Conservation (phyloP, 768 basidiomycete genomes). For the Lepiota venenata region DNA sequence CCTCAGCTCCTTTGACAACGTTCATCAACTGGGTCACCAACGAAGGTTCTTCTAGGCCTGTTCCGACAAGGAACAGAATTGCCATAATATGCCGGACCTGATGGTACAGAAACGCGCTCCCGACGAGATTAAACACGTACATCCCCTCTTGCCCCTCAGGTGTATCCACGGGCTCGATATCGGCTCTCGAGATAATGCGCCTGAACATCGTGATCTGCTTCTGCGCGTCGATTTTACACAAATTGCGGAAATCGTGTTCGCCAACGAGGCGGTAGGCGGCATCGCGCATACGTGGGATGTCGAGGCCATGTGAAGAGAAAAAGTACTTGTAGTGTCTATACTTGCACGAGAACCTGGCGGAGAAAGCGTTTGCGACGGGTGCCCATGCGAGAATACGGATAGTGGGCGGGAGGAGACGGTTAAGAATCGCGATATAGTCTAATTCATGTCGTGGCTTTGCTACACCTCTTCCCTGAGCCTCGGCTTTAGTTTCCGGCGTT, state of each 20-base stretch:
- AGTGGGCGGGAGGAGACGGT: constrained; percentile 83
- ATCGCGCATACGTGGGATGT: constrained; percentile 71
- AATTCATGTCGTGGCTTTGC: constrained; percentile 44
- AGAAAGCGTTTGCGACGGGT: constrained; percentile 74
- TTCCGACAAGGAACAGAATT: constrained; percentile 17
- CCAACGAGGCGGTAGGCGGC: constrained; percentile 75
- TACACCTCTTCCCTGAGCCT: constrained; percentile 11
- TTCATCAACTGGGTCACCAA: too few relatives aligned
- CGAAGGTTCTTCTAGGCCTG: constrained; percentile 5
- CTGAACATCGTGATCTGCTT: constrained; percentile 51
- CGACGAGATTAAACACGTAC: constrained; percentile 58
- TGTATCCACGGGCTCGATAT: constrained; percentile 9
- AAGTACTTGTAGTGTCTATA: constrained; percentile 98
- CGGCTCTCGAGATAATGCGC: constrained; percentile 33
- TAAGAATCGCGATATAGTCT: constrained; percentile 77
- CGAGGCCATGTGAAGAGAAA: constrained; percentile 67
- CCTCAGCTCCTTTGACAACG: too few relatives aligned
- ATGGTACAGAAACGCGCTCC: constrained; percentile 83
- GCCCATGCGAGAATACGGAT: constrained; percentile 95
- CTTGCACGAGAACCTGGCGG: constrained; percentile 84
- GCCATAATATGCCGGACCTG: constrained; percentile 38
- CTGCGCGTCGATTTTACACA: constrained; percentile 85
- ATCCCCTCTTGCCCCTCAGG: not conserved
- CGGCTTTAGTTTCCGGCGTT: constrained; percentile 8
- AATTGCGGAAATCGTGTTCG: constrained; percentile 92